Percentiles rank a stretch among this genome's conserved stretches.
Evolutionary conservation across 2,329 filamentous ascomycete species (phyloP).

Genomic region (Volutella citrinella): DNA sequence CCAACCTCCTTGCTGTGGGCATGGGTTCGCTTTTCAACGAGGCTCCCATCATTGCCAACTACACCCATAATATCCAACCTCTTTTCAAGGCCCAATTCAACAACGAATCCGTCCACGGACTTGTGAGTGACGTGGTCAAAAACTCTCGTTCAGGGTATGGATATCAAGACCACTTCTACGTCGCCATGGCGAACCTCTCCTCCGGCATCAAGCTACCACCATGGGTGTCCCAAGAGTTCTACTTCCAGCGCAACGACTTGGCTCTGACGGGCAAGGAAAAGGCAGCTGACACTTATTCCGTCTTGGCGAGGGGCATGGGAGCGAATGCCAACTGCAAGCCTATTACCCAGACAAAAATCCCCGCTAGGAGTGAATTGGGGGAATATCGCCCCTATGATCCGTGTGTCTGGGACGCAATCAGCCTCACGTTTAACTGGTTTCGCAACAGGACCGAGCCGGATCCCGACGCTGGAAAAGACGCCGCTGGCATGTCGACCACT

Average conservation of each 20-base stretch:
- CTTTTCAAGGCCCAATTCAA: constrained; percentile 15
- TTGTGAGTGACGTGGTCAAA: background rate
- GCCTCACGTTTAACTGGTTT: too few species aligned
- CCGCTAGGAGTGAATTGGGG: too few species aligned
- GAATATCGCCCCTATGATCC: too few species aligned
- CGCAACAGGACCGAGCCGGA: too few species aligned
- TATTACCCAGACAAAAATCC: background rate
- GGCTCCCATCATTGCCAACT: background rate
- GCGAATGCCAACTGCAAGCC: constrained; percentile 19
- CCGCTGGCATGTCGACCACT: too few species aligned
- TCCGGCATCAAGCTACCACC: constrained; percentile 41
- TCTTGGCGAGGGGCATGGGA: constrained; percentile 27
- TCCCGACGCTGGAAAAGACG: too few species aligned
- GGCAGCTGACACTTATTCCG: constrained; percentile 5
- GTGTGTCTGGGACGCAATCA: too few species aligned
- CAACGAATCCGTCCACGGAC: constrained; percentile 11
- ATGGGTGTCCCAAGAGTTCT: constrained; percentile 44
- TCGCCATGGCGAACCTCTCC: constrained; percentile 43
- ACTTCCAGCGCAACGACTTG: constrained; percentile 44
- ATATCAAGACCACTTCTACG: constrained; percentile 29
- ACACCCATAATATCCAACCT: constrained; percentile 13
- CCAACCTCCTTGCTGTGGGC: constrained; percentile 52
- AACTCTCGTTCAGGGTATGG: background rate
- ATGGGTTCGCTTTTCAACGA: constrained; percentile 51
- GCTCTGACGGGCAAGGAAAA: background rate